Base-by-base conservation (phyloP, 2,329 filamentous ascomycete genomes). In the Stachybotrys chartarum region DNA sequence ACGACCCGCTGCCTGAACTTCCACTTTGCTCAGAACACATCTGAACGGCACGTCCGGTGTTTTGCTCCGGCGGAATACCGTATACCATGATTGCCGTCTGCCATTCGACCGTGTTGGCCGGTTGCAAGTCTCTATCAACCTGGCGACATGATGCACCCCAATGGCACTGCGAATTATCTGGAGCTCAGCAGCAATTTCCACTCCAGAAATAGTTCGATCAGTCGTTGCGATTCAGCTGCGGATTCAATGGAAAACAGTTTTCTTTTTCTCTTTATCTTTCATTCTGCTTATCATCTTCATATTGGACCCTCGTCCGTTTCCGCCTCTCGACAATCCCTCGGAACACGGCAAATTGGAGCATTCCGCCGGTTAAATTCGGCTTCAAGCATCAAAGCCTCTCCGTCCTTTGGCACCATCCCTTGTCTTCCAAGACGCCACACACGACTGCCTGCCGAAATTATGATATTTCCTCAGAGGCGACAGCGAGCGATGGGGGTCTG, bases 31-130 rank as follows among this genome's bases (percentile, higher is more conserved):
- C 49, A 61, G 57, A 56, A 55, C 53, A 55, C 56, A 61, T 67
- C 68, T 72, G 70, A 70, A 73, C 68, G 71, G 71, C 71, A 72
- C 63, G 68, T 63, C 71, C 68, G 70, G 70, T 73, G 63, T 66
- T 67, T 60, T 63, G 61, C 46, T 54, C 55, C 31, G 55, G 52
- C 54, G 53, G 59, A 60, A 57, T 58, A 55, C 56, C 59, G 56
- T 50, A 52, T 52, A 16, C 24, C 45, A 45, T 18, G 55, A n/a
- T 16, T 10, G 35, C 14, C 35, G 35, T 42, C 10, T 10, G 35
- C 5, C 35, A 42, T 42, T 10, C 8, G 14, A 42, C 35, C 35
- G 8, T 42, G 35, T 14, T 42, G 8, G 35, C 35, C 35, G 35
- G 35, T 42, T 14, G 14, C 35, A 42, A 14, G 10, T 42, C 10